A percentile compares a stretch with the other conserved stretches of the same genome.
These are phyloP conservation scores for Pinus tabuliformis DNA, from an alignment of 75 land plant genomes.

Conservation along the genomic window DNA sequence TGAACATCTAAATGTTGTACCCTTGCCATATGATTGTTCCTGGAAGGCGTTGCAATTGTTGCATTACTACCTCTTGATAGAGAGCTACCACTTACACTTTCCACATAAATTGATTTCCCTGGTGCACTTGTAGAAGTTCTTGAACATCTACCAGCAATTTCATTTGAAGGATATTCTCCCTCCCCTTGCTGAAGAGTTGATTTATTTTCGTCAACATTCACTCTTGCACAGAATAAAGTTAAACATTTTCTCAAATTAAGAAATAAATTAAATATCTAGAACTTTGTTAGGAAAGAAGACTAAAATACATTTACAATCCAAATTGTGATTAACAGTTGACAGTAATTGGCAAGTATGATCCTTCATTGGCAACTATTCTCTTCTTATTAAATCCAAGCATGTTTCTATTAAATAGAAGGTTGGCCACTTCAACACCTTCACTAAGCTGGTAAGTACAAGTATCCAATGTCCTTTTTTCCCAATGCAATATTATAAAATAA, in stretches of 20 bases:
- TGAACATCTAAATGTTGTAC: slow-evolving; percentile 21
- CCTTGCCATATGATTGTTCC: slow-evolving; percentile 20
- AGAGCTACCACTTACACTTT: slow-evolving; percentile 22
- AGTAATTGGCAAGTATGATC: too few species aligned
- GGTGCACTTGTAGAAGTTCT: slow-evolving; percentile 4
- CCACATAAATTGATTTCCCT: slow-evolving; percentile 17
- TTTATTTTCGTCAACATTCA: not conserved
- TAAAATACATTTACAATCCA: not conserved
- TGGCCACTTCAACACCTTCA: too few species aligned
- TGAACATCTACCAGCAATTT: not conserved
- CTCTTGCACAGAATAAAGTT: not conserved
- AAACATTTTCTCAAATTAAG: not conserved
- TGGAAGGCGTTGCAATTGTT: slow-evolving; percentile 3
- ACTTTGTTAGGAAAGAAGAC: not conserved
- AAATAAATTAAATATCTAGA: not conserved
- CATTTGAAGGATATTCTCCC: not conserved
- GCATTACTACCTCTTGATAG: slow-evolving; percentile 24
- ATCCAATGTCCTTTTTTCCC: too few species aligned
- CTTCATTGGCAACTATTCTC: too few species aligned
- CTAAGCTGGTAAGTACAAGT: too few species aligned
- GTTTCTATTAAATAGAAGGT: too few species aligned
- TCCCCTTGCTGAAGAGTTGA: not conserved
- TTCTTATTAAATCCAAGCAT: too few species aligned
- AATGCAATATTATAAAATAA: too few species aligned
- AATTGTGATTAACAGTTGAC: not conserved